These are phyloP conservation scores for Globisporangium cylindrosporum DNA, from an alignment of 352 stramenopile species.

Conservation along the genomic window DNA sequence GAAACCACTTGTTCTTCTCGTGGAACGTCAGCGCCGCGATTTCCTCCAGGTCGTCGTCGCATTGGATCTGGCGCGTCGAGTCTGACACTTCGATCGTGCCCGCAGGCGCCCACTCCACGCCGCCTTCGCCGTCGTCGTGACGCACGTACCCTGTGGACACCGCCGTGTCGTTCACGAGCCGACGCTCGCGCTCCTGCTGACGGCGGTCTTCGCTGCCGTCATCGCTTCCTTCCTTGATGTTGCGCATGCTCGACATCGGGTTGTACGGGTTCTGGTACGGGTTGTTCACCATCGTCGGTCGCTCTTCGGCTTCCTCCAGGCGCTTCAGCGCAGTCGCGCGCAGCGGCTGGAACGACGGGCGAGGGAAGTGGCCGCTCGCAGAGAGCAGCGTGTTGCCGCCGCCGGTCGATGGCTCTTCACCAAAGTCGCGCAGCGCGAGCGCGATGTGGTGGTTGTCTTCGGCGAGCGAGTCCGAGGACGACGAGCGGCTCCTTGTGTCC, in stretches of 20 bases:
- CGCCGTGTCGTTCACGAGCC: slow-evolving; percentile 49
- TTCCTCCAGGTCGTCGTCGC: slow-evolving; percentile 81
- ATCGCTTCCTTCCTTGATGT: slow-evolving; percentile 49
- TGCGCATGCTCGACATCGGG: slow-evolving; percentile 45
- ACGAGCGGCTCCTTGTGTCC: slow-evolving; percentile 32
- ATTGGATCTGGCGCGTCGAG: slow-evolving; percentile 54
- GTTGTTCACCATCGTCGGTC: slow-evolving; percentile 67
- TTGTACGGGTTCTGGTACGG: slow-evolving; percentile 71
- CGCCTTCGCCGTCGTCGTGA: slow-evolving; percentile 58
- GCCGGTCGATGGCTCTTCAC: slow-evolving; percentile 35
- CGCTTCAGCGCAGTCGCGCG: slow-evolving; percentile 73
- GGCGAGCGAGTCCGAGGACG: slow-evolving; percentile 51
- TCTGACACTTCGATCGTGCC: slow-evolving; percentile 37
- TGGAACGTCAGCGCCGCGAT: slow-evolving; percentile 80
- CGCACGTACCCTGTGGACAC: slow-evolving; percentile 82
- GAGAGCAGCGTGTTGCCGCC: slow-evolving; percentile 42
- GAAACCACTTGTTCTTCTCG: slow-evolving; percentile 84
- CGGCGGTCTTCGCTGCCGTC: slow-evolving; percentile 20
- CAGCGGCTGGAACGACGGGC: slow-evolving; percentile 66
- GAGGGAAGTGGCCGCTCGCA: slow-evolving; percentile 31
- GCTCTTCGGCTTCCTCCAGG: slow-evolving; percentile 76
- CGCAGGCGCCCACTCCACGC: slow-evolving; percentile 69
- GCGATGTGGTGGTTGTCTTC: slow-evolving; percentile 75
- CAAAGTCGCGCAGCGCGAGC: slow-evolving; percentile 75
- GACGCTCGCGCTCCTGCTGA: slow-evolving; percentile 11